These are phyloP conservation scores for Fusarium sterilihyphosum DNA, from an alignment of 2,329 filamentous ascomycete species.

Conservation along the genomic window DNA sequence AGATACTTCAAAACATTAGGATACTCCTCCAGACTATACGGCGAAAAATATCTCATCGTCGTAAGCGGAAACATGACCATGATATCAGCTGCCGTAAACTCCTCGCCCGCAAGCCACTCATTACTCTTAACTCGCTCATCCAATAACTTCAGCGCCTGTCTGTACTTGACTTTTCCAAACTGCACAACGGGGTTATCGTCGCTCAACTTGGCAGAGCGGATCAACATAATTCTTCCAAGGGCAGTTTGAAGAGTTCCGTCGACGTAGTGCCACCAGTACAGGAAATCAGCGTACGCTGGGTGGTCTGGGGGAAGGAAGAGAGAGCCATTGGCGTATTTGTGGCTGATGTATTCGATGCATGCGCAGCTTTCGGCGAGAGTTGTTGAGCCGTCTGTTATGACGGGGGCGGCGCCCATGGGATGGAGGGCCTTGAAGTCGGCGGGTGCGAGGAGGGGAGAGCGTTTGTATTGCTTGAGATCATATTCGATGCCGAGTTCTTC, in stretches of 20 bases:
- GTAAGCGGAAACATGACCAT: constrained; percentile 71
- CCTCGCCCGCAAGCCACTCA: constrained; percentile 67
- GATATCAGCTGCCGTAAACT: constrained; percentile 73
- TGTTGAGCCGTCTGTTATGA: constrained; percentile 64
- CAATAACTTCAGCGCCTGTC: constrained; percentile 57
- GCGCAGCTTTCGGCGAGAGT: constrained; percentile 69
- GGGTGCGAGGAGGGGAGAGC: constrained; percentile 33
- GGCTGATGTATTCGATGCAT: constrained; percentile 69
- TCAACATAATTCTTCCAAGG: constrained; percentile 51
- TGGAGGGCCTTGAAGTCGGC: constrained; percentile 46
- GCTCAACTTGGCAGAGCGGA: constrained; percentile 22
- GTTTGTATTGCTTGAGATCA: constrained; percentile 34
- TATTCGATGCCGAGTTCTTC: constrained; percentile 71
- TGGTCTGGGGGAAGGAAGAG: constrained; percentile 58
- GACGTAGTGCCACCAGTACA: constrained; percentile 73
- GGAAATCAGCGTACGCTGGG: constrained; percentile 65
- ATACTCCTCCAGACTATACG: constrained; percentile 54
- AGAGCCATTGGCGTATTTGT: constrained; percentile 60
- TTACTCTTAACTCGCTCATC: constrained; percentile 59
- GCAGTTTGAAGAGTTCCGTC: constrained; percentile 57
- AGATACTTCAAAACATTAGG: constrained; percentile 58
- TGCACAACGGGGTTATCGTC: constrained; percentile 42
- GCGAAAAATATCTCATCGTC: constrained; percentile 65
- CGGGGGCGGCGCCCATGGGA: constrained; percentile 65
- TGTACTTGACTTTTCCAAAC: constrained; percentile 48